Conservation (phyloP, 768 basidiomycete genomes). For the Phanerochaete carnosa region DNA sequence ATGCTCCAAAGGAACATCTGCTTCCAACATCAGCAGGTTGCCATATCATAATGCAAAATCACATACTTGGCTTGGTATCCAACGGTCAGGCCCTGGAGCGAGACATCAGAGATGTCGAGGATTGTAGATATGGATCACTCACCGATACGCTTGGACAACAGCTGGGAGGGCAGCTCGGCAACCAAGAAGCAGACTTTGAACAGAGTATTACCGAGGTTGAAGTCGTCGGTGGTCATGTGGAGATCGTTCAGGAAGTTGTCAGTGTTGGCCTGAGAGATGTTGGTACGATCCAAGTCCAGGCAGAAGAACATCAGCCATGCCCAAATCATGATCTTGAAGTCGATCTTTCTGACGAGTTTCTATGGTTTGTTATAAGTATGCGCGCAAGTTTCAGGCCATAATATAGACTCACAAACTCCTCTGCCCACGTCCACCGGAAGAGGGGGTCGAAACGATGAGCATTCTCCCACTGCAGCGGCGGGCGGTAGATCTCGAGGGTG, state of each 20-base stretch:
- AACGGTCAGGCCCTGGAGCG: constrained; percentile 47
- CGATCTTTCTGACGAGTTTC: constrained; percentile 55
- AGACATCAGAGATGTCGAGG: background rate
- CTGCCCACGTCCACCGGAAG: constrained; percentile 70
- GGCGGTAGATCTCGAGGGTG: constrained; percentile 48
- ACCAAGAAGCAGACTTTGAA: constrained; percentile 38
- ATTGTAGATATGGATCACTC: background rate
- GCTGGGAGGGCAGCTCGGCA: constrained; percentile 65
- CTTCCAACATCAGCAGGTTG: background rate
- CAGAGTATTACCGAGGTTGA: constrained; percentile 62
- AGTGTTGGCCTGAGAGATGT: constrained; percentile 64
- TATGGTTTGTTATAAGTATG: constrained; percentile 16
- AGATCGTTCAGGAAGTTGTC: constrained; percentile 66
- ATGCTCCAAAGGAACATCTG: constrained; percentile 57
- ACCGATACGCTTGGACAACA: constrained; percentile 66
- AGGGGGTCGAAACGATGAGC: constrained; percentile 58
- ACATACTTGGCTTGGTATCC: constrained; percentile 56
- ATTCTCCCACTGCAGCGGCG: constrained; percentile 56
- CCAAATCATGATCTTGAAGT: constrained; percentile 59
- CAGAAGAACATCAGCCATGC: constrained; percentile 62
- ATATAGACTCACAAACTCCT: constrained; percentile 47
- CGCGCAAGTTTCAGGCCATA: background rate
- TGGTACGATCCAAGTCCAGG: constrained; percentile 56
- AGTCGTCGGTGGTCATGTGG: constrained; percentile 57
- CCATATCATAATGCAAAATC: background rate